phyloP scores from a whole-genome alignment of 192 early-diverging fungal genomes.

The Coemansia furcata region DNA sequence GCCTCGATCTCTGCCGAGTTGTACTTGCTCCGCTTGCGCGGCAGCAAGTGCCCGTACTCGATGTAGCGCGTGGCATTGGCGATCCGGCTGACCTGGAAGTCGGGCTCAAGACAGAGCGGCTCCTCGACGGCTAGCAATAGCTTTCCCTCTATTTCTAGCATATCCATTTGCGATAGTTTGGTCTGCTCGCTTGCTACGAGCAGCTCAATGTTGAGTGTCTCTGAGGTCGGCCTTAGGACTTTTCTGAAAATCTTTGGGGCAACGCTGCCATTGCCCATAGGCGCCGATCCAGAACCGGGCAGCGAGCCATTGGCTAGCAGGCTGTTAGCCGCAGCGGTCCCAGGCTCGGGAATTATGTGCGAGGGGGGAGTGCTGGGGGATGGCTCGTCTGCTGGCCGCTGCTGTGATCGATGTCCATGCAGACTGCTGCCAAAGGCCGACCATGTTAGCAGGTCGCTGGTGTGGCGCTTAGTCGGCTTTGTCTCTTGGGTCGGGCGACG shows the following conservation, averaged over 20 bases:
- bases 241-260: constrained; percentile 26
- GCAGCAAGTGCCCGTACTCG: constrained; percentile 52
- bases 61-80: constrained; percentile 66
- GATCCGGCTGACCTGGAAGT: constrained; percentile 64
- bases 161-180: constrained; percentile 54
- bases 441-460: constrained; percentile 35
- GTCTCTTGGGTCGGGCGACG: constrained; percentile 47
- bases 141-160: constrained; percentile 65
- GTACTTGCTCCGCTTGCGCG: constrained; percentile 64
- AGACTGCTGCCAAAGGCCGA: constrained; percentile 12
- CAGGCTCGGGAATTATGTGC: constrained; percentile 18
- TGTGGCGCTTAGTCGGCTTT: constrained; percentile 23
- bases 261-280: background rate
- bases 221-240: constrained; percentile 49
- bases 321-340: constrained; percentile 4
- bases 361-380: background rate
- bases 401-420: background rate
- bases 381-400: background rate
- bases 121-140: constrained; percentile 66
- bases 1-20: constrained; percentile 70
- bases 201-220: constrained; percentile 43
- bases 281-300: background rate
- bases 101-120: constrained; percentile 66
- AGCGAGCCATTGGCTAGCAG: background rate
- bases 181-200: constrained; percentile 38